Conservation (phyloP, 2,329 filamentous ascomycete species). For the Beauveria sp. region DNA sequence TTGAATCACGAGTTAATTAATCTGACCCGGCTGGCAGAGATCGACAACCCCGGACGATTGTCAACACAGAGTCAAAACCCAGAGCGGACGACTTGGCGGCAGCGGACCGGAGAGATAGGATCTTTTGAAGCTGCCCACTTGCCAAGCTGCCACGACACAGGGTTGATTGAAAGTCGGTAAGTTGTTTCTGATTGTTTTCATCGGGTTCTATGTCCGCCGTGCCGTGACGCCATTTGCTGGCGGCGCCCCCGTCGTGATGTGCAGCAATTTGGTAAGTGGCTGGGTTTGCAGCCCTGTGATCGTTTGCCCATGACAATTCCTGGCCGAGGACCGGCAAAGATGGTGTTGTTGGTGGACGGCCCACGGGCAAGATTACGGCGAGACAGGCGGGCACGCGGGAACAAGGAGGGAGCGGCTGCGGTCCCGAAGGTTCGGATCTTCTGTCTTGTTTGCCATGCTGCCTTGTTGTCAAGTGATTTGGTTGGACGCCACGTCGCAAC, state of each 20-base stretch:
- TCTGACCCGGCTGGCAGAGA: constrained; percentile 1
- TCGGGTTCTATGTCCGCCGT: neutral
- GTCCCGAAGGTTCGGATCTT: neutral
- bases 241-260: neutral
- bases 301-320: neutral
- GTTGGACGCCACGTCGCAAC: neutral
- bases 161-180: neutral
- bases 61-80: neutral
- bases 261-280: constrained; percentile 6
- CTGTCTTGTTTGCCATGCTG: neutral
- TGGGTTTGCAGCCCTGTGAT: constrained; percentile 9
- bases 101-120: neutral
- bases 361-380: neutral
- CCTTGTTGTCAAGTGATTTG: neutral
- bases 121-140: neutral
- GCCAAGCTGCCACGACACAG: neutral
- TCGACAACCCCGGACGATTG: neutral
- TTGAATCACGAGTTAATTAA: neutral
- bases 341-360: neutral
- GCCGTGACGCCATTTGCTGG: constrained; percentile 5
- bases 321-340: no score
- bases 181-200: constrained; percentile 4
- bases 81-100: neutral
- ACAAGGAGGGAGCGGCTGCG: neutral
- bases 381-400: neutral